Evolutionary conservation across 805 yeast species (phyloP).

Genomic region (Cyberlindnera veronae): DNA sequence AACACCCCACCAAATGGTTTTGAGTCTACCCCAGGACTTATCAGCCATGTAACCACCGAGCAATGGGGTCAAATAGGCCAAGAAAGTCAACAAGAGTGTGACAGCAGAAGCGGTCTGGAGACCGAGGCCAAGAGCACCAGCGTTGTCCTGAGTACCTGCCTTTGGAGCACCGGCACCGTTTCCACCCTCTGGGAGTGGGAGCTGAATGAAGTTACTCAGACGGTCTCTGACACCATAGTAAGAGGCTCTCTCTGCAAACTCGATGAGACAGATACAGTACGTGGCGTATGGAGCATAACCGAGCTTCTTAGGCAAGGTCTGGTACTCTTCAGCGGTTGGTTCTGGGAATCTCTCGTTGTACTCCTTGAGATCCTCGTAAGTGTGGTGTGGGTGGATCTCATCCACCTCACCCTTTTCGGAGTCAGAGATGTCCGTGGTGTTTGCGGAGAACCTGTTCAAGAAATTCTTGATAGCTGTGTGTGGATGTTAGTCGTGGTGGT

Average conservation of each 20-base stretch:
- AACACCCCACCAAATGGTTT: constrained; percentile 60
- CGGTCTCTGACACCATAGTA: constrained; percentile 77
- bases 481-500: constrained; percentile 3
- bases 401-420: constrained; percentile 1
- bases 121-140: constrained; percentile 59
- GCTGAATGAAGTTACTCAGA: constrained; percentile 76
- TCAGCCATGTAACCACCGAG: constrained; percentile 76
- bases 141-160: constrained; percentile 22
- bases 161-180: constrained; percentile 33
- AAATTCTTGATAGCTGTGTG: constrained; percentile 3
- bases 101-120: constrained; percentile 67
- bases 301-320: constrained; percentile 33
- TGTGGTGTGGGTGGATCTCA: not conserved
- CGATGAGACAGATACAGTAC: constrained; percentile 60
- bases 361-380: constrained; percentile 2
- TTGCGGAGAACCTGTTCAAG: constrained; percentile 4
- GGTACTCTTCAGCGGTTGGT: constrained; percentile 46
- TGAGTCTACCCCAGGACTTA: constrained; percentile 68
- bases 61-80: constrained; percentile 80
- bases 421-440: not conserved
- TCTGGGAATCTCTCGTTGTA: constrained; percentile 20
- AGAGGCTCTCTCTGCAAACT: constrained; percentile 77
- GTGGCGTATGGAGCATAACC: constrained; percentile 48
- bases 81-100: constrained; percentile 72
- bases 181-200: constrained; percentile 37